Percentiles rank a stretch among this genome's conserved stretches.
These are phyloP conservation scores for Talaromyces ruber DNA, from an alignment of 495 filamentous ascomycete species.

Conservation along the genomic window DNA sequence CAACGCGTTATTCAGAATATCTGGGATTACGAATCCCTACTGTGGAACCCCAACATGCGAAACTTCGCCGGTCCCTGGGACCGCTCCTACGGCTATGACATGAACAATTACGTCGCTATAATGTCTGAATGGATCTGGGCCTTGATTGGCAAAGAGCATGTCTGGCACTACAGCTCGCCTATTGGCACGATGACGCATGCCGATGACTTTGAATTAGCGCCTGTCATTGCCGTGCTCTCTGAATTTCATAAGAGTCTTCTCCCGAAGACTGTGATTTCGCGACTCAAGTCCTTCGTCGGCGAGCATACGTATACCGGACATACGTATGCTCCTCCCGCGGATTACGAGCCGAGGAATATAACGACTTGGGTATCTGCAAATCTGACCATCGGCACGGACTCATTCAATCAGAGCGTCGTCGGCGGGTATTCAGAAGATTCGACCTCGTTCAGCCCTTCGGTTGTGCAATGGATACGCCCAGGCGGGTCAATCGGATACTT, in stretches of 20 bases:
- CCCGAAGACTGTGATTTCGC: slow-evolving; percentile 7
- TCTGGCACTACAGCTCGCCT: slow-evolving; percentile 7
- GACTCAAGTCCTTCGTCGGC: slow-evolving; percentile 22
- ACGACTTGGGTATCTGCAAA: slow-evolving; percentile 28
- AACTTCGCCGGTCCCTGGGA: slow-evolving; percentile 38
- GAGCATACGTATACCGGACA: slow-evolving; percentile 25
- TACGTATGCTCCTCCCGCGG: slow-evolving; percentile 29
- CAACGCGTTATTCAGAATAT: slow-evolving; percentile 18
- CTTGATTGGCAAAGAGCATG: slow-evolving; percentile 21
- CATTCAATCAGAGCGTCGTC: slow-evolving; percentile 25
- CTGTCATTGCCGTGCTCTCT: slow-evolving; percentile 23
- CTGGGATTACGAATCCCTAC: slow-evolving; percentile 21
- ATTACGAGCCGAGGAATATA: slow-evolving; percentile 29
- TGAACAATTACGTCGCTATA: slow-evolving; percentile 31
- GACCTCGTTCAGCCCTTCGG: slow-evolving; percentile 26
- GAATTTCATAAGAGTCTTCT: slow-evolving; percentile 20
- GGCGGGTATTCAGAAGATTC: slow-evolving; percentile 26
- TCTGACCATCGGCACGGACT: slow-evolving; percentile 30
- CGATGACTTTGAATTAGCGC: slow-evolving; percentile 29
- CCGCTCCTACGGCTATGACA: slow-evolving; percentile 33
- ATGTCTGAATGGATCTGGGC: slow-evolving; percentile 29
- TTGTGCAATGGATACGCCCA: slow-evolving; percentile 30
- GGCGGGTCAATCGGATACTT: slow-evolving; percentile 10
- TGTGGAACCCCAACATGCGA: slow-evolving; percentile 28
- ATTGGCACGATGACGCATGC: slow-evolving; percentile 26